Base-by-base conservation (phyloP, 164 flowering plant genomes). In the Liquidambar formosana region DNA sequence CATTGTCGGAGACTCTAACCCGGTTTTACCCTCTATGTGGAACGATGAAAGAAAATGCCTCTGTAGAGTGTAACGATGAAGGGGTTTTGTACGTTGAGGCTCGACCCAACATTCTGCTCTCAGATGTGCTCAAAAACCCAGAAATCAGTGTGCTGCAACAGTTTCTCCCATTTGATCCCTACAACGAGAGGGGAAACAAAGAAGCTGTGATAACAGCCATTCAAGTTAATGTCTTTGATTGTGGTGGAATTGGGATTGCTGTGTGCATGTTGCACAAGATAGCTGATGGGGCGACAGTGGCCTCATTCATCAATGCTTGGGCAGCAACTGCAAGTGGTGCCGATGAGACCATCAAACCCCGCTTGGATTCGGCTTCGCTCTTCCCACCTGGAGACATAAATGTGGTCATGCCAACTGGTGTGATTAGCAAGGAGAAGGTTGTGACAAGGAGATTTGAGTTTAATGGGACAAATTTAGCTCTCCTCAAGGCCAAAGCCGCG, bases 1-100 rank as follows among this genome's bases (percentile, higher is more conserved):
- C 83, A 25, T 63, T 83, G 8, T 73, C 77, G 8, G 44, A 57
- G 16, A 61, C 72, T 14, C 22, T 83, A 18, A 60, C 78, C 21
- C 59, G 64, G 2, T 82, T 64, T 64, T 80, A 76, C 67, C 85
- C 84, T 4, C 52, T 82, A 1, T 82, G 84, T 8, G 88, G 88
- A 14, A 65, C 71, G 38, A 46, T 84, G 27, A 62, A 72, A 19
- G 76, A 70, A 14, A 74, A 76, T 11, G 16, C 61, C 10, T 45
- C 59, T 1, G 71, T 83, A 8, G 77, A 79, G 26, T 83, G 87
- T 25, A 76, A 74, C 28, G 81, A 83, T 54, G 57, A 70, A 1
- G 87, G 85, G 1, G 77, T 68, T 43, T 65, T 58, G 48, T 79
- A 45, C 46, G 19, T 48, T 0, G 79, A 66, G 14, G 71, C 83